Conservation (phyloP, 2,329 filamentous ascomycete genomes). For the Aspergillus sp. region DNA sequence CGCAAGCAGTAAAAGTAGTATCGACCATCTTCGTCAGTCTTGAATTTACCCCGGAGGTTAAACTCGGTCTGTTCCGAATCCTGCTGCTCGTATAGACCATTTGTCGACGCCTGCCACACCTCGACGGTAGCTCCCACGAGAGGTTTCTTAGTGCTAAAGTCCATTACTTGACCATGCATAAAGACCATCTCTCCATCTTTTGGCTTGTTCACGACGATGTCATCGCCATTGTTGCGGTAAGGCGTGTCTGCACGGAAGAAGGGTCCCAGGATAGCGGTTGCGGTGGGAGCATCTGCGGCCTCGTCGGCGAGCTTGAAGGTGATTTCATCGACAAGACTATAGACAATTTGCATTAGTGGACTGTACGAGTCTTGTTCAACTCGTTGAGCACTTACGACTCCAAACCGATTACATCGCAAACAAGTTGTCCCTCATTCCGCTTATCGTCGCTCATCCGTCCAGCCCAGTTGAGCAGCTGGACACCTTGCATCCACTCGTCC, state of each 20-base stretch:
- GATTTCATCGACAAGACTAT: conserved; percentile 70
- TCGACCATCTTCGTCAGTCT: conserved; percentile 59
- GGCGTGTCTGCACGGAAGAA: conserved; percentile 77
- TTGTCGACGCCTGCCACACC: conserved; percentile 75
- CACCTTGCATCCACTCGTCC: conserved; percentile 55
- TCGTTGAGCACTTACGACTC: no score
- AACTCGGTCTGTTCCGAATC: conserved; percentile 65
- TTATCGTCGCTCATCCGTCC: conserved; percentile 59
- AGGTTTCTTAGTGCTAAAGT: conserved; percentile 58
- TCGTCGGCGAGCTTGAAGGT: conserved; percentile 61
- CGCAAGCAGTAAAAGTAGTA: conserved; percentile 61
- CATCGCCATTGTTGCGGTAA: conserved; percentile 62
- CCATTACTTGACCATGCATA: conserved; percentile 60
- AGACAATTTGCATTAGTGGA: background rate
- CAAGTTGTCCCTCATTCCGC: conserved; percentile 59
- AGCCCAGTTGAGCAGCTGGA: conserved; percentile 57
- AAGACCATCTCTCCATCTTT: conserved; percentile 52
- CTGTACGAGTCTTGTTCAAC: no score
- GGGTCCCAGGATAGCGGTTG: conserved; percentile 76
- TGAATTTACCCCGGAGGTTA: conserved; percentile 70
- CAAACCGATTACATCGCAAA: conserved; percentile 56
- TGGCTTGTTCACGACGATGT: conserved; percentile 53
- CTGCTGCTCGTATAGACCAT: conserved; percentile 69
- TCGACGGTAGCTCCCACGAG: conserved; percentile 65
- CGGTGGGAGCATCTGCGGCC: conserved; percentile 55